Base-by-base conservation (phyloP, 208 protist genomes). In the Acanthamoeba healyi region DNA sequence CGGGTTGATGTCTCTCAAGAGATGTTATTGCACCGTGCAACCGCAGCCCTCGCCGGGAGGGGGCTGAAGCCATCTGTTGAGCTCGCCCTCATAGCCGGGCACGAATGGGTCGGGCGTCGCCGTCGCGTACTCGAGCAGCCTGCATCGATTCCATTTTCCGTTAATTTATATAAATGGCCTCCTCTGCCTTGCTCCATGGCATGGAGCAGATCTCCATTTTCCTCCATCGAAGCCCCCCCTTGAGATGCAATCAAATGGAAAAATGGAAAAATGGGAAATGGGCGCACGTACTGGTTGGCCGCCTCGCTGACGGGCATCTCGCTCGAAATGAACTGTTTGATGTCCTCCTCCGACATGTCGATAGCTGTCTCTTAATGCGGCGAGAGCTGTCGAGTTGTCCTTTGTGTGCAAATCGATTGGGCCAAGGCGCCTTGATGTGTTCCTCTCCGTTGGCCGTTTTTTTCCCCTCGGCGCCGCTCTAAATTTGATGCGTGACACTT, bases 1-100 rank as follows among this genome's bases (percentile, higher is more conserved):
- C n/a, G n/a, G n/a, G n/a, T n/a, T n/a, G n/a, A n/a, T n/a, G n/a
- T n/a, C 29, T 29, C 6, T 34, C 6, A 34, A 65, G 5, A 24
- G 17, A 7, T n/a, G 22, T 61, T 56, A 84, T 84, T 84, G 74
- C 44, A 84, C 42, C 58, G 32, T 38, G 44, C 74, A 84, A 10
- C 74, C 38, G n/a, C 74, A 49, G 29, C 74, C 74, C 24, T 84
- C 74, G 32, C 74, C 74, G 26, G 74, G 74, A 32, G 74, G 74
- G 3, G 74, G 74, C 44, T 84, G 74, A 49, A 84, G 74, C 74
- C 74, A 84, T 24, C 32, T 84, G 74, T 56, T 84, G 38, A 56
- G 74, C 24, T 84, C 74, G 26, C 42, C 74, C 10, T 84, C 74
- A 36, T 84, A 56, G 44, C 74, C 74, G 9, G 74, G 74, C 5